A percentile compares a stretch with the other conserved stretches of the same genome.
These are phyloP conservation scores for Nematocida ironsii DNA, from an alignment of 371 early-diverging fungal genomes.

Conservation along the genomic window DNA sequence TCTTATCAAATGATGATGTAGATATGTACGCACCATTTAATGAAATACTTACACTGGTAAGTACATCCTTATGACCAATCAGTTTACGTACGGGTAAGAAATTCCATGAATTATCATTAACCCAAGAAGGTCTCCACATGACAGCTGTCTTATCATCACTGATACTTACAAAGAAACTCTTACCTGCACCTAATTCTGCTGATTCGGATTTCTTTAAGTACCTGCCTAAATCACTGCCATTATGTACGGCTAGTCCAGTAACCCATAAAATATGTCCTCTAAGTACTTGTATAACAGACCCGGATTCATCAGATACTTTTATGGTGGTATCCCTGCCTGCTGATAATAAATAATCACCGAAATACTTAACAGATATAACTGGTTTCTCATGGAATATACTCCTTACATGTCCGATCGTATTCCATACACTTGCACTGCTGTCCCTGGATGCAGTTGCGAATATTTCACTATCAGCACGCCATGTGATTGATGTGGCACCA, in stretches of 20 bases:
- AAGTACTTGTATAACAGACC: conserved; percentile 17
- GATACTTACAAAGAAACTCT: conserved; percentile 52
- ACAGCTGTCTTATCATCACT: conserved; percentile 54
- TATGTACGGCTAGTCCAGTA: conserved; percentile 36
- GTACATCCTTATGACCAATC: conserved; percentile 87
- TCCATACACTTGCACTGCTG: conserved; percentile 84
- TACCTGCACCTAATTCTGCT: conserved; percentile 6
- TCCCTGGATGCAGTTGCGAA: conserved; percentile 86
- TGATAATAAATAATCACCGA: conserved; percentile 54
- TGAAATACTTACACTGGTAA: conserved; percentile 83
- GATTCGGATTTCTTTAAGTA: background rate
- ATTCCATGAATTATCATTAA: conserved; percentile 5
- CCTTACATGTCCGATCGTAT: conserved; percentile 71
- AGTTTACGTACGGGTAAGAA: conserved; percentile 32
- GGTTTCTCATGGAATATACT: conserved; percentile 58
- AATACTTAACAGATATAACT: conserved; percentile 35
- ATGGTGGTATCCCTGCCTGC: conserved; percentile 45
- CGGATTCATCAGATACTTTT: conserved; percentile 28
- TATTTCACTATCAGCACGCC: conserved; percentile 74
- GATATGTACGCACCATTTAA: conserved; percentile 86
- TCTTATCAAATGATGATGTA: conserved; percentile 90
- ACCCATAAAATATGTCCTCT: conserved; percentile 42
- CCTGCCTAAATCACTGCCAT: conserved; percentile 25
- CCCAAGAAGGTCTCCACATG: conserved; percentile 48
- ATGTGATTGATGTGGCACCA: conserved; percentile 77